These are phyloP conservation scores for Arabidopsis hybrid DNA, from an alignment of 441 rosid species.

Conservation along the genomic window DNA sequence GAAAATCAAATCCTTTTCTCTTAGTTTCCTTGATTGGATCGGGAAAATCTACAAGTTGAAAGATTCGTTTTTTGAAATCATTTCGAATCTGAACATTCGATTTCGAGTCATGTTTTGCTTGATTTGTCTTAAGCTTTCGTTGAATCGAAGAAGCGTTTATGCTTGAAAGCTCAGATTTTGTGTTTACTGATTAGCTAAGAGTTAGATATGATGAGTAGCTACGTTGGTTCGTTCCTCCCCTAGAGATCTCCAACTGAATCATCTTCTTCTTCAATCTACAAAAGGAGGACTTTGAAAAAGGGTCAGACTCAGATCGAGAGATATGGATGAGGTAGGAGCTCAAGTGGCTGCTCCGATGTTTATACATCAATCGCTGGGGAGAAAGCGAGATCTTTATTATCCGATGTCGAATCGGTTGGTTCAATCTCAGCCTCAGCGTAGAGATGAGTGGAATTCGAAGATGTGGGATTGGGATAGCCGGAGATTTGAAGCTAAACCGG, in stretches of 20 bases:
- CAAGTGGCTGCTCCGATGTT: constrained; percentile 72
- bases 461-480: constrained; percentile 86
- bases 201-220: constrained; percentile 19
- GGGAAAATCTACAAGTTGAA: constrained; percentile 23
- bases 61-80: constrained; percentile 32
- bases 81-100: constrained; percentile 36
- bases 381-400: constrained; percentile 69
- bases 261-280: too few species aligned
- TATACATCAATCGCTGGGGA: constrained; percentile 64
- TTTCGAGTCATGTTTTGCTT: not conserved
- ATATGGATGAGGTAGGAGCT: constrained; percentile 82
- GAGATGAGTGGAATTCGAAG: constrained; percentile 72
- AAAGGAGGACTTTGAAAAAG: too few species aligned
- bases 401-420: constrained; percentile 44
- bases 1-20: constrained; percentile 5
- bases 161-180: constrained; percentile 10
- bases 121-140: not conserved
- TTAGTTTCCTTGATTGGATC: constrained; percentile 32
- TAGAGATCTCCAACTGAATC: too few species aligned
- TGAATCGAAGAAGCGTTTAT: constrained; percentile 2
- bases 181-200: constrained; percentile 2
- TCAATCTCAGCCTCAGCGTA: constrained; percentile 33
- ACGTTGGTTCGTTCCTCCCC: constrained; percentile 10
- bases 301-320: not conserved
- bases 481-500: constrained; percentile 71